These are phyloP conservation scores for Achaetomiella virescens DNA, from an alignment of 495 filamentous ascomycete species.

Conservation along the genomic window DNA sequence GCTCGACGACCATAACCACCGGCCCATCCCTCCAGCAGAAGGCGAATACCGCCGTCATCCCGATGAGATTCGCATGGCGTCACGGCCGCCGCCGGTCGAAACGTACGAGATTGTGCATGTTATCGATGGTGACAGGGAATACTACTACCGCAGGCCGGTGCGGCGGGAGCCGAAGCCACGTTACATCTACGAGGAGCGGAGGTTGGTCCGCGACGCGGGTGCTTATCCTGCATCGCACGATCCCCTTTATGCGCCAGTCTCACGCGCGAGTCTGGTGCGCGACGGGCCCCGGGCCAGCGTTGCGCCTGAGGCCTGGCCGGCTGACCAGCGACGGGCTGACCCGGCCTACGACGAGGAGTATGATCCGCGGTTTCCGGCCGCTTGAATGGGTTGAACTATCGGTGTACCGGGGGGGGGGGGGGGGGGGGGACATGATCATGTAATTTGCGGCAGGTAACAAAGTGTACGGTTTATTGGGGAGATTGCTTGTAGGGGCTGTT, in stretches of 20 bases:
- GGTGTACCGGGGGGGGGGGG: no score
- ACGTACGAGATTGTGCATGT: conserved; percentile 42
- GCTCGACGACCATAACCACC: conserved; percentile 11
- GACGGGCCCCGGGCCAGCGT: not conserved
- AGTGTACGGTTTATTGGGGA: no score
- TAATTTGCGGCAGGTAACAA: no score
- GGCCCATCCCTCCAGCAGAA: conserved; percentile 10
- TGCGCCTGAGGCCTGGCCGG: not conserved
- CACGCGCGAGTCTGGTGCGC: not conserved
- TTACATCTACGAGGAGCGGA: conserved; percentile 15
- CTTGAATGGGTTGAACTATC: conserved; percentile 6
- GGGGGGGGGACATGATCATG: no score
- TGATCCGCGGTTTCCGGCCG: conserved; percentile 31
- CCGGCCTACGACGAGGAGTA: conserved; percentile 35
- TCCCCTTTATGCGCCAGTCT: conserved; percentile 15
- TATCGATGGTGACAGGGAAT: conserved; percentile 39
- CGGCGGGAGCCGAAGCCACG: conserved; percentile 23
- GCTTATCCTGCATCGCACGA: conserved; percentile 12
- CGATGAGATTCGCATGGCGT: conserved; percentile 25
- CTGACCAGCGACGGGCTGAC: conserved; percentile 18
- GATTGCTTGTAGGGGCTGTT: no score
- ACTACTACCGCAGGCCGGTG: conserved; percentile 40
- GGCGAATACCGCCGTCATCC: conserved; percentile 33
- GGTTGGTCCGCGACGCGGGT: conserved; percentile 3
- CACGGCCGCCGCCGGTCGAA: conserved; percentile 26